Conservation (phyloP, 106 monocot genomes). For the Acanthochlamys bracteata region DNA sequence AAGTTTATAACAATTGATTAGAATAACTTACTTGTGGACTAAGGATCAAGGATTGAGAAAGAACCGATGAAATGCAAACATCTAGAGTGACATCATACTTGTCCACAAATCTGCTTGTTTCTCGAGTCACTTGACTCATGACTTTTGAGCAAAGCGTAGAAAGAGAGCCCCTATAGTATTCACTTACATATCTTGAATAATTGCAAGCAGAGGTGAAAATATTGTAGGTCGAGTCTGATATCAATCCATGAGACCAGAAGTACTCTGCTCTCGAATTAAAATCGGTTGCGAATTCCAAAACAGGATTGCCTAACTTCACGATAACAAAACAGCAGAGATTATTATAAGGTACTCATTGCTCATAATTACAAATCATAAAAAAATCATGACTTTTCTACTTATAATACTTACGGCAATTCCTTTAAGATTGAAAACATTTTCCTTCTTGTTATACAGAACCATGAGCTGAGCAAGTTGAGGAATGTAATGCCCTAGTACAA, state of each 20-base stretch:
- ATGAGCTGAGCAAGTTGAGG: constrained; percentile 88
- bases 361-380: not conserved
- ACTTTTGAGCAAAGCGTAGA: constrained; percentile 59
- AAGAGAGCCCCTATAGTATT: constrained; percentile 80
- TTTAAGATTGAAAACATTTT: constrained; percentile 77
- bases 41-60: constrained; percentile 65
- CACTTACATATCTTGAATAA: constrained; percentile 88
- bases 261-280: constrained; percentile 95
- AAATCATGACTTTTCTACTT: constrained; percentile 1
- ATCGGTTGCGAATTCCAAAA: constrained; percentile 87
- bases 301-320: constrained; percentile 80
- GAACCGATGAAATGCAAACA: constrained; percentile 87
- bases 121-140: constrained; percentile 80
- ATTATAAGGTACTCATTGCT: not conserved
- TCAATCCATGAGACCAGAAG: constrained; percentile 98
- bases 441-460: constrained; percentile 67
- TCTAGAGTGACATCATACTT: constrained; percentile 98
- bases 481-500: constrained; percentile 31
- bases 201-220: constrained; percentile 79
- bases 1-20: not conserved
- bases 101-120: constrained; percentile 95
- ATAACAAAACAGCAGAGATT: not conserved
- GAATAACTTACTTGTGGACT: constrained; percentile 52
- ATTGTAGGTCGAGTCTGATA: constrained; percentile 77
- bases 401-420: constrained; percentile 55